Base-by-base conservation (phyloP, 1,139 yeast species). In the Ogataea hybrid region DNA sequence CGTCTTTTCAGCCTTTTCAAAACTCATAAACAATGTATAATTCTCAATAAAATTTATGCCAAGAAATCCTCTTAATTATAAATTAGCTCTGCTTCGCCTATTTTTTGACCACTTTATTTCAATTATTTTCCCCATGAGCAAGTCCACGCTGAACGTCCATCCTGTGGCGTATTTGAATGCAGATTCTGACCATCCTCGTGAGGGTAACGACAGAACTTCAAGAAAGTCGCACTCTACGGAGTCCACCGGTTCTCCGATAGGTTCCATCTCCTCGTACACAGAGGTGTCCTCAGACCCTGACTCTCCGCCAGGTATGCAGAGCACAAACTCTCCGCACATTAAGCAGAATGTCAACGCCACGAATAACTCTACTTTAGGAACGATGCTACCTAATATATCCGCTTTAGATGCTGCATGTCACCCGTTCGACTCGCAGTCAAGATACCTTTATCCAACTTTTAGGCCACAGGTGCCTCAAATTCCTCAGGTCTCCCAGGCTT, bases 111-210 rank as follows among this genome's bases (percentile, higher is more conserved):
- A 17, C 17, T 32, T 23, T 16, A 22, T 32, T 32, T 23, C n/a
- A 12, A 14, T 23, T 27, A 10, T 22, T 27, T 9, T 27, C 6
- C n/a, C 25, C 12, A 36, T 41, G 44, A 30, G 33, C 36, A 34
- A 41, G n/a, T 29, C 34, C 12, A 27, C 41, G 7, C 46, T 48
- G 27, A 51, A 53, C 31, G 44, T 55, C 21, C 59, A 55, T 33
- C 59, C 59, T 2, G 50, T 55, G 17, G 48, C 57, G n/a, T 54
- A 53, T 29, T 39, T 54, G 33, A 53, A 54, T 37, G 56, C 58
- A 4, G 56, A 52, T 29, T 37, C 49, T 6, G 34, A 35, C 11
- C 22, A 35, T 11, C 18, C 23, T 12, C 14, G 15, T 31, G 22
- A 41, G 14, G 32, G 28, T 33, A 37, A 41, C 28, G 31, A 27